A percentile compares a stretch with the other conserved stretches of the same genome.
These are phyloP conservation scores for Boletus rubescentipes DNA, from an alignment of 768 basidiomycete species.

Conservation along the genomic window DNA sequence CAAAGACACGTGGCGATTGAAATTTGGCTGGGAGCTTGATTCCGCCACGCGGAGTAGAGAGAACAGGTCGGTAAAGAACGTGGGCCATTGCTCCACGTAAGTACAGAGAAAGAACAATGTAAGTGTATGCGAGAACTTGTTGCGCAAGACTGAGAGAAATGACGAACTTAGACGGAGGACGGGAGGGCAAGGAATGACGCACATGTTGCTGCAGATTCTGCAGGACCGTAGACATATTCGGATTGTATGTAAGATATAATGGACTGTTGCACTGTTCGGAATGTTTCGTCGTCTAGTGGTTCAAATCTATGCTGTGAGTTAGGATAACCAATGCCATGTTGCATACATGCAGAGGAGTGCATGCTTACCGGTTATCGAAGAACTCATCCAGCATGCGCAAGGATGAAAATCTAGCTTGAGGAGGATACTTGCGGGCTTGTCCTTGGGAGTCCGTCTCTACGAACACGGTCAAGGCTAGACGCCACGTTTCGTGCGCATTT, in stretches of 20 bases:
- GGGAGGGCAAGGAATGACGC: slow-evolving; percentile 36
- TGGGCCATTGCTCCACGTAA: slow-evolving; percentile 82
- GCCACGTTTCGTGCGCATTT: slow-evolving; percentile 76
- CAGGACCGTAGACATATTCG: slow-evolving; percentile 84
- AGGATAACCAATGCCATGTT: slow-evolving; percentile 1
- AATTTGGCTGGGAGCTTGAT: slow-evolving; percentile 53
- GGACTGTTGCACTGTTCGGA: slow-evolving; percentile 71
- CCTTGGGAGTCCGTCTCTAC: slow-evolving; percentile 60
- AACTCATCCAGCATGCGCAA: slow-evolving; percentile 80
- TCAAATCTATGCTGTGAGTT: slow-evolving; percentile 47
- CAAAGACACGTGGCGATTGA: slow-evolving; percentile 83
- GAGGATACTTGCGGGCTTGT: slow-evolving; percentile 56
- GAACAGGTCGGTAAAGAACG: slow-evolving; percentile 80
- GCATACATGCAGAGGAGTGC: not conserved
- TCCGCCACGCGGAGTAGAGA: slow-evolving; percentile 65
- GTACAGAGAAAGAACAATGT: slow-evolving; percentile 87
- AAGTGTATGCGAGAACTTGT: slow-evolving; percentile 92
- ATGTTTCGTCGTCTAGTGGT: slow-evolving; percentile 66
- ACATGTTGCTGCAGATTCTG: slow-evolving; percentile 83
- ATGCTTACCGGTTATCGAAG: slow-evolving; percentile 74
- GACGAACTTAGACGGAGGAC: slow-evolving; percentile 3
- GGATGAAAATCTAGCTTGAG: slow-evolving; percentile 78
- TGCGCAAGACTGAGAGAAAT: slow-evolving; percentile 69
- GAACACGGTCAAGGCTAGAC: slow-evolving; percentile 74
- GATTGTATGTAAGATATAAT: slow-evolving; percentile 80